Conservation (phyloP, 192 early-diverging fungal species). For the Linnemannia elongata region DNA sequence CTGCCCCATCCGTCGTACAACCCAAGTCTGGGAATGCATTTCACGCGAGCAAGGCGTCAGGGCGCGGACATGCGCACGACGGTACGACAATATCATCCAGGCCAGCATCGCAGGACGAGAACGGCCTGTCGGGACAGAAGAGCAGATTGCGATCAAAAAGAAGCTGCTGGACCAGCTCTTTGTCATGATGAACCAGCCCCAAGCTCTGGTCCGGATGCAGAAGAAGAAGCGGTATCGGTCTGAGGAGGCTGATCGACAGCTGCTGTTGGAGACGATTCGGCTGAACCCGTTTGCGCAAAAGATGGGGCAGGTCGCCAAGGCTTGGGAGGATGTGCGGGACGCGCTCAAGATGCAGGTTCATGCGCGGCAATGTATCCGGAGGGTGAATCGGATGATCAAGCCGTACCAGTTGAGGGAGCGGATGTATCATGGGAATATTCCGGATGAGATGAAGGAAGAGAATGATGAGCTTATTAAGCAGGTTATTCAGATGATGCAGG, state of each 20-base stretch:
- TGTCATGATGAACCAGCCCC: slow-evolving; percentile 55
- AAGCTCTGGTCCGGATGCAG: slow-evolving; percentile 49
- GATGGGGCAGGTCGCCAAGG: slow-evolving; percentile 48
- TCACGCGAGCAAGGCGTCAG: slow-evolving; percentile 43
- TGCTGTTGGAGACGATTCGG: slow-evolving; percentile 40
- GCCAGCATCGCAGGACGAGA: slow-evolving; percentile 45
- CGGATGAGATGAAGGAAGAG: slow-evolving; percentile 37
- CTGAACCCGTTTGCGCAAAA: slow-evolving; percentile 53
- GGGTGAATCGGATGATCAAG: slow-evolving; percentile 50
- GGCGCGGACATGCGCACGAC: slow-evolving; percentile 44
- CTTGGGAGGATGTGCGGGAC: slow-evolving; percentile 51
- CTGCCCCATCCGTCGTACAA: slow-evolving; percentile 47
- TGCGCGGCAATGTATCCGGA: slow-evolving; percentile 47
- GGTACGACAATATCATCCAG: slow-evolving; percentile 54
- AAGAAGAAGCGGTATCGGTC: slow-evolving; percentile 53
- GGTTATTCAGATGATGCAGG: slow-evolving; percentile 45
- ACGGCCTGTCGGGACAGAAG: slow-evolving; percentile 31
- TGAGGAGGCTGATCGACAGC: slow-evolving; percentile 36
- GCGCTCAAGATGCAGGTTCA: slow-evolving; percentile 51
- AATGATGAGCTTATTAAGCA: slow-evolving; percentile 53
- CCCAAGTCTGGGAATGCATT: slow-evolving; percentile 49
- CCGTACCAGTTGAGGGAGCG: slow-evolving; percentile 38
- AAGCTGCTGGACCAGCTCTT: slow-evolving; percentile 40
- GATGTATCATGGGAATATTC: slow-evolving; percentile 53
- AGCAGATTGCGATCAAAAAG: slow-evolving; percentile 39